Evolutionary conservation across 257 asterid species (phyloP), one percentile per base, ranked within the genome.

Genomic region (Rehmannia glutinosa): DNA sequence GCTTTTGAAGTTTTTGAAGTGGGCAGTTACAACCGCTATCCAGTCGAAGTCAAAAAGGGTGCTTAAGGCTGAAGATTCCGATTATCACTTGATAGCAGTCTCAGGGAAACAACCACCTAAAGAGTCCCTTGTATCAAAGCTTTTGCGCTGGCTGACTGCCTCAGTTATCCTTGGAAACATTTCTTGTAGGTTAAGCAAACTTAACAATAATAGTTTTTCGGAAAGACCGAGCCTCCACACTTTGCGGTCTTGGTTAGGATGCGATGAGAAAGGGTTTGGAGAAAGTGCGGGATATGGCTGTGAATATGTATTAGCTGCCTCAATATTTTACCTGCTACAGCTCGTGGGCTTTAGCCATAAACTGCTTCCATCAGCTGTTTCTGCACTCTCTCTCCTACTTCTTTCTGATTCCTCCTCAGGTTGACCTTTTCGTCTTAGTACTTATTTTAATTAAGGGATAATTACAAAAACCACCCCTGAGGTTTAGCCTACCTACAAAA

Each of bases 111-210:
- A 64, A 64, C 70, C 73, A 16, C 53, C 71, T 16, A 83, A 80
- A 68, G 91, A 87, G 46, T 76, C 87, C 71, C 83, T 87, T 46
- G 58, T 74, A 59, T 69, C 88, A 56, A 90, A 90, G 80, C 97
- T 92, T 67, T 72, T 92, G 69, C 83, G 95, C 71, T 92, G 98
- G 97, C 73, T 92, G 74, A 70, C 86, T 67, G 98, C 97, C 70
- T 83, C 96, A 5, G 91, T 77, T 49, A 83, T 92, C 74, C 87
- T 82, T 36, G 89, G 93, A 57, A 81, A 76, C 74, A 62, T 77
- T 58, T 86, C 87, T 25, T 3, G 43, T 68, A 82, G 77, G 28
- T 74, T 77, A 32, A 77, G 71, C 64, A 46, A 64, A 52, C 67
- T 25, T 43, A 72, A 83, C 9, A 7, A 70, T 30, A 54, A 47